Evolutionary conservation across 2,329 filamentous ascomycete genomes (phyloP).

Genomic region (Botrytis porri): DNA sequence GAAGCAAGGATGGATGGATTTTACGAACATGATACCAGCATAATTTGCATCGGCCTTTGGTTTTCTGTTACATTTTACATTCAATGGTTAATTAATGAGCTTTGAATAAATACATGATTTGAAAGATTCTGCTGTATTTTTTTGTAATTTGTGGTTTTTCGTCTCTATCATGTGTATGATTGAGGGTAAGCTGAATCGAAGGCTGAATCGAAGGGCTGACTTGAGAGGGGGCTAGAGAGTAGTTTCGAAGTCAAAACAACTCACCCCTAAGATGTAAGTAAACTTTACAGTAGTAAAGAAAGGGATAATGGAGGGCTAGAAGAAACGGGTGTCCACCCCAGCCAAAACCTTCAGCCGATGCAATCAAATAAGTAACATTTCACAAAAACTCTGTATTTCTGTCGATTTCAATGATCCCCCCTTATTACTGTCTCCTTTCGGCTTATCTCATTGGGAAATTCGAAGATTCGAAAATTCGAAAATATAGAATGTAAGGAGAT

Average conservation of each 20-base stretch:
- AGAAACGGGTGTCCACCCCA: too few species aligned
- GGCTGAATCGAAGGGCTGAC: not conserved
- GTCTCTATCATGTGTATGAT: not conserved
- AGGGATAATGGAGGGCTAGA: too few species aligned
- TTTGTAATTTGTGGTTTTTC: not conserved
- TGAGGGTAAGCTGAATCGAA: fast-evolving
- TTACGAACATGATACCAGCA: conserved; percentile 11
- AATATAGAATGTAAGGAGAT: too few species aligned
- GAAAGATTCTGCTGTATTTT: not conserved
- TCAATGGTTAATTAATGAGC: not conserved
- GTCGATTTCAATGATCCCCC: too few species aligned
- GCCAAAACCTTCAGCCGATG: too few species aligned
- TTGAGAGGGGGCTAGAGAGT: not conserved
- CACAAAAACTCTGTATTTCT: too few species aligned
- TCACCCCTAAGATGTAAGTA: not conserved
- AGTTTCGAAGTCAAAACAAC: not conserved
- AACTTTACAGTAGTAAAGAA: too few species aligned
- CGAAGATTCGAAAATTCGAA: too few species aligned
- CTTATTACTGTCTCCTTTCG: too few species aligned
- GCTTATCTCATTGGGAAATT: too few species aligned
- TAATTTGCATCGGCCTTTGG: not conserved
- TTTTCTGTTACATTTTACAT: not conserved
- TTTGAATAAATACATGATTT: not conserved
- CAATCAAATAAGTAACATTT: too few species aligned
- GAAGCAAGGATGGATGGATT: not conserved